These are phyloP conservation scores for Tillandsia fasciculata DNA, from an alignment of 176 grass and related monocot genomes.

Conservation along the genomic window DNA sequence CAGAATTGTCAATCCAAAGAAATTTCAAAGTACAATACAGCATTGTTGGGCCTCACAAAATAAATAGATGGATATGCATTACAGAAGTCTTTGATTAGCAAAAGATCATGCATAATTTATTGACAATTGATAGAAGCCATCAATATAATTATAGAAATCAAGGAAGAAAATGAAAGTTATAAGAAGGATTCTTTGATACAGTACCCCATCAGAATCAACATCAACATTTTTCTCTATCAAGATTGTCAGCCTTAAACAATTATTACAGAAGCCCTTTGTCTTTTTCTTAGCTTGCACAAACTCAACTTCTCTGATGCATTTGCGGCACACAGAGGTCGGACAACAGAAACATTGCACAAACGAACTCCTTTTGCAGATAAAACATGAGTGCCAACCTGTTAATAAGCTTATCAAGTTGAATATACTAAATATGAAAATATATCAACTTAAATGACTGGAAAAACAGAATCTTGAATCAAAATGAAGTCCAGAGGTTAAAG, in stretches of 20 bases:
- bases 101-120: neutral
- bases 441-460: neutral
- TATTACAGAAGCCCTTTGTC: slow-evolving; percentile 62
- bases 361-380: slow-evolving; percentile 39
- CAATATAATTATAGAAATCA: neutral
- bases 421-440: slow-evolving; percentile 14
- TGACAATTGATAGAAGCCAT: neutral
- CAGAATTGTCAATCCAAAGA: too few relatives aligned
- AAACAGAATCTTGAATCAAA: neutral
- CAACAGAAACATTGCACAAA: slow-evolving; percentile 64
- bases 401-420: neutral
- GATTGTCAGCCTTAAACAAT: slow-evolving; percentile 37
- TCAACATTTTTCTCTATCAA: slow-evolving; percentile 22
- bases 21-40: too few relatives aligned
- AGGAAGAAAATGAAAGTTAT: neutral
- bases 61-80: too few relatives aligned
- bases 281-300: slow-evolving; percentile 44
- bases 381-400: slow-evolving; percentile 72
- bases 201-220: slow-evolving; percentile 29
- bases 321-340: slow-evolving; percentile 48
- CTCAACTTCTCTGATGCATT: slow-evolving; percentile 46
- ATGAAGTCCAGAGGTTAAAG: neutral
- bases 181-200: neutral
- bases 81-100: neutral
- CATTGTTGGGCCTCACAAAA: too few relatives aligned